Evolutionary conservation across 108 stramenopile genomes (phyloP).

Genomic region (Pseudonitzschia pungens): DNA sequence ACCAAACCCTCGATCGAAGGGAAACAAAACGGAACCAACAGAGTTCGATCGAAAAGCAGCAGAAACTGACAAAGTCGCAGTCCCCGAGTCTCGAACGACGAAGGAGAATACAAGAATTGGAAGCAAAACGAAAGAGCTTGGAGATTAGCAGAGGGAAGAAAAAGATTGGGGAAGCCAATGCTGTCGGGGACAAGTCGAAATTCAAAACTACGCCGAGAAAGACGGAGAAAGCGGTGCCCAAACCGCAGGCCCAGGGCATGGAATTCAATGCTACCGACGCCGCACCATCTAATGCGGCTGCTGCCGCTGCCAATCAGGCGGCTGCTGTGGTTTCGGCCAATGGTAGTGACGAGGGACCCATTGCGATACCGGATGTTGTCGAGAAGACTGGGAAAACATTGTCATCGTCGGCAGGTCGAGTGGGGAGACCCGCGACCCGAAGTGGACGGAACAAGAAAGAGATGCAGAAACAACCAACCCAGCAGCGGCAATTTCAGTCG

Average conservation of each 20-base stretch:
- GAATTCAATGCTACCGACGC: too few species aligned
- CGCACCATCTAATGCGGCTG: background rate
- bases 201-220: background rate
- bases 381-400: background rate
- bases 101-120: background rate
- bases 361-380: background rate
- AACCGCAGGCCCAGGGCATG: background rate
- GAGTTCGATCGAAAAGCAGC: background rate
- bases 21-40: background rate
- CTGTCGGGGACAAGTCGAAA: background rate
- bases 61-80: background rate
- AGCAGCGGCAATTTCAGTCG: background rate
- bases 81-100: background rate
- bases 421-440: background rate
- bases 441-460: background rate
- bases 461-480: background rate
- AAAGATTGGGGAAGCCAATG: background rate
- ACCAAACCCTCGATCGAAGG: background rate
- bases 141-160: background rate
- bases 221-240: background rate
- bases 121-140: background rate
- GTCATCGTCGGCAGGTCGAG: background rate
- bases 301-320: constrained; percentile 10
- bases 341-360: background rate
- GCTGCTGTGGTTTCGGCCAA: constrained; percentile 4